phyloP scores from a whole-genome alignment of 2,329 filamentous ascomycete genomes.

The Cadophora malorum region DNA sequence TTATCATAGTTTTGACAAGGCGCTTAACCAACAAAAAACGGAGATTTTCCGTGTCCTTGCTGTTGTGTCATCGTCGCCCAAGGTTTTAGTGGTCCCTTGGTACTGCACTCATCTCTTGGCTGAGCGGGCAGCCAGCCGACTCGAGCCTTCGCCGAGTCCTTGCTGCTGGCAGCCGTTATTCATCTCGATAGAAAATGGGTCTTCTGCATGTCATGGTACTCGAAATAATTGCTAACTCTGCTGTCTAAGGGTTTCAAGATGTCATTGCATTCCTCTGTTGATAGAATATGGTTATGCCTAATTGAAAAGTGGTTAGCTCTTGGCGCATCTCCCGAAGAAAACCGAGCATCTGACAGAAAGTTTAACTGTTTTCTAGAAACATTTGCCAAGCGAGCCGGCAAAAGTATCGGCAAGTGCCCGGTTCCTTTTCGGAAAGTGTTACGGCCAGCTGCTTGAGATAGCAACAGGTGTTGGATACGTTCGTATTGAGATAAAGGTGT shows the following conservation, averaged over 20 bases:
- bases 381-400: conserved; percentile 8
- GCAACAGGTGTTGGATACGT: not conserved
- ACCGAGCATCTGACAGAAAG: not conserved
- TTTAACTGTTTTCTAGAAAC: not conserved
- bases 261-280: not conserved
- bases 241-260: not conserved
- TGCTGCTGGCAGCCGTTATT: not conserved
- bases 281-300: not conserved
- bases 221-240: not conserved
- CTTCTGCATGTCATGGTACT: not conserved
- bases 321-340: not conserved
- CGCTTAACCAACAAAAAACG: conserved; percentile 1
- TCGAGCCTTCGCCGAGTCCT: not conserved
- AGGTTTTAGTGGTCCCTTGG: not conserved
- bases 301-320: not conserved
- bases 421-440: conserved; percentile 6
- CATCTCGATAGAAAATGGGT: not conserved
- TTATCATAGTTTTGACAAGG: not conserved
- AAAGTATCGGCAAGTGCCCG: conserved; percentile 5
- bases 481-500: no score
- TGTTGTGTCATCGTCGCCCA: conserved; percentile 13
- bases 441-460: not conserved
- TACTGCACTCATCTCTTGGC: conserved; percentile 12
- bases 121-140: conserved; percentile 10
- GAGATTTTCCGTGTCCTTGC: conserved; percentile 1